Percentiles rank a stretch among this genome's conserved stretches.
phyloP scores from a whole-genome alignment of 2,329 filamentous ascomycete species.

The Tolypocladium pustulatum region DNA sequence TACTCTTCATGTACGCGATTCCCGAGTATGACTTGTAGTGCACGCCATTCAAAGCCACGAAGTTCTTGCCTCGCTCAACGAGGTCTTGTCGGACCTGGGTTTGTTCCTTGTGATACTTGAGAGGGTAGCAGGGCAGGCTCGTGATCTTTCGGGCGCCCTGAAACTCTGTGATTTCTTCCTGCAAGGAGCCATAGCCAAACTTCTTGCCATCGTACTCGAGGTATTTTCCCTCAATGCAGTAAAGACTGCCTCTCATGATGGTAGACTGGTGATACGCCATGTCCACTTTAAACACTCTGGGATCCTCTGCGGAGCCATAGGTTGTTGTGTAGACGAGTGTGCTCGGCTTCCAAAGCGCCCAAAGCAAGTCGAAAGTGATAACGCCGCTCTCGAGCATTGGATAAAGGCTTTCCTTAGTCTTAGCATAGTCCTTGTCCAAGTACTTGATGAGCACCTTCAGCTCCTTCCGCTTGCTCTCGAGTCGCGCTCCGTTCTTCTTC shows the following conservation, averaged over 20 bases:
- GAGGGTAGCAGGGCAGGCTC: conserved; percentile 63
- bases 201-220: conserved; percentile 83
- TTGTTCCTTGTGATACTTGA: conserved; percentile 70
- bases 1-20: conserved; percentile 76
- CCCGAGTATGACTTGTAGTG: conserved; percentile 77
- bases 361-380: conserved; percentile 81
- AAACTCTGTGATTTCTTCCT: conserved; percentile 62
- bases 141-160: conserved; percentile 76
- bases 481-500: conserved; percentile 49
- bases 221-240: conserved; percentile 67
- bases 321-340: conserved; percentile 69
- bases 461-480: conserved; percentile 48
- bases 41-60: conserved; percentile 69
- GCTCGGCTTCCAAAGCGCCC: conserved; percentile 83
- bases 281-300: conserved; percentile 74
- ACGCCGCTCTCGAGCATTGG: conserved; percentile 71
- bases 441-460: conserved; percentile 67
- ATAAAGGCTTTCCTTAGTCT: conserved; percentile 66
- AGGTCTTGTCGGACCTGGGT: conserved; percentile 53
- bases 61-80: conserved; percentile 74
- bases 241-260: conserved; percentile 64
- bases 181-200: conserved; percentile 65
- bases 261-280: conserved; percentile 58
- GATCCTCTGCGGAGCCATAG: conserved; percentile 66
- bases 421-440: conserved; percentile 70